Evolutionary conservation across 352 stramenopile genomes (phyloP).

Genomic region (Phytophthora lateralis): DNA sequence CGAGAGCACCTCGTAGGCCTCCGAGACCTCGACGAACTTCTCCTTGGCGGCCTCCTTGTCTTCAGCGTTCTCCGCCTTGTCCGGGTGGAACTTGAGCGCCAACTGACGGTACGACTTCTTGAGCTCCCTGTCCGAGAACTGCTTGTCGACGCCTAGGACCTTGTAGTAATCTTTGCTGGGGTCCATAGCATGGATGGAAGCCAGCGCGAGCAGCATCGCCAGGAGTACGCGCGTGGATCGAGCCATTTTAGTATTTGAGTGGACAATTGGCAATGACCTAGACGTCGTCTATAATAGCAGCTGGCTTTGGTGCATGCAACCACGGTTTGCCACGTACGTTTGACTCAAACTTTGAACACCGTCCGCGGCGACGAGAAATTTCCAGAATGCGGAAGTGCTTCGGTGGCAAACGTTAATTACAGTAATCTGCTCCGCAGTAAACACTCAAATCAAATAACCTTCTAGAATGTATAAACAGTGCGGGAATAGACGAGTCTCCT

Average conservation of each 20-base stretch:
- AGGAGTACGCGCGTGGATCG: constrained; percentile 19
- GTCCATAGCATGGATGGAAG: constrained; percentile 48
- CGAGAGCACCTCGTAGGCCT: constrained; percentile 93
- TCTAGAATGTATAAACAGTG: too few species aligned
- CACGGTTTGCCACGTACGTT: background rate
- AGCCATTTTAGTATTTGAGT: constrained; percentile 6
- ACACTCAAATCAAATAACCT: too few species aligned
- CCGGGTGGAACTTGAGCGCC: constrained; percentile 90
- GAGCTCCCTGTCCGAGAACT: constrained; percentile 77
- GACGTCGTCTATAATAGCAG: background rate
- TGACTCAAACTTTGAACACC: background rate
- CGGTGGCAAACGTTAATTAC: background rate
- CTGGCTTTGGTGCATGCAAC: background rate
- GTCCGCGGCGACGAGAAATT: background rate
- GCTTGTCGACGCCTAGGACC: constrained; percentile 72
- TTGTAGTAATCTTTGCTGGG: constrained; percentile 86
- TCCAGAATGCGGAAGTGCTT: background rate
- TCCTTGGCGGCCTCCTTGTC: constrained; percentile 88
- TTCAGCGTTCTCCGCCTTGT: constrained; percentile 83
- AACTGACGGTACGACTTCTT: constrained; percentile 91
- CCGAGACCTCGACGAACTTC: constrained; percentile 92
- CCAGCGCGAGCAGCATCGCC: constrained; percentile 28
- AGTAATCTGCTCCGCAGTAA: too few species aligned
- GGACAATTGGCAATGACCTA: background rate
- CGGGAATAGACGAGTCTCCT: too few species aligned